A percentile compares a stretch with the other conserved stretches of the same genome.
Conservation (phyloP, 257 asterid species). For the Rauvolfia tetraphylla region DNA sequence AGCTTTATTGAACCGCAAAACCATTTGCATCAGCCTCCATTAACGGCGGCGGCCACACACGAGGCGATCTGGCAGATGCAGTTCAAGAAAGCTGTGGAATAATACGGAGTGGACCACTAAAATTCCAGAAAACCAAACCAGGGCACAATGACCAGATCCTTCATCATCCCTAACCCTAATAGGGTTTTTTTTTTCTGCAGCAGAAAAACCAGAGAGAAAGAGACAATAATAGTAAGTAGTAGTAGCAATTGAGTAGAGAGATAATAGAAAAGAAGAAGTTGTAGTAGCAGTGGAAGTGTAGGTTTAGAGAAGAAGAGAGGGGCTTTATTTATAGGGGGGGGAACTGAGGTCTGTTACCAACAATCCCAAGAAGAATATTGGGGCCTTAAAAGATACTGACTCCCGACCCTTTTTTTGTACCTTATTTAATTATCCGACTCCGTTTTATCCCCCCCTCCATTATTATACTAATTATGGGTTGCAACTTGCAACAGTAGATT, state of each 20-base stretch:
- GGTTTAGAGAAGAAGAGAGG: constrained; percentile 32
- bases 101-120: constrained; percentile 56
- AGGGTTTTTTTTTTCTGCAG: constrained; percentile 41
- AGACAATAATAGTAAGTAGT: not conserved
- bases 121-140: not conserved
- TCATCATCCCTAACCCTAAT: constrained; percentile 37
- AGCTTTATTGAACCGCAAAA: constrained; percentile 77
- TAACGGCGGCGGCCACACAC: not conserved
- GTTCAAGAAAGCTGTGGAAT: constrained; percentile 99
- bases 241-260: not conserved
- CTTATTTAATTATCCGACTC: constrained; percentile 28
- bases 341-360: constrained; percentile 46
- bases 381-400: constrained; percentile 38
- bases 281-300: constrained; percentile 22
- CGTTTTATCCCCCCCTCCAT: constrained; percentile 18
- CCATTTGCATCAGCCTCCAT: constrained; percentile 7
- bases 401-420: constrained; percentile 6
- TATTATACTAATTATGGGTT: not conserved
- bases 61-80: constrained; percentile 28
- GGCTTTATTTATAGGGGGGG: constrained; percentile 58
- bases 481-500: not conserved
- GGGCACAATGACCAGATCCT: no score
- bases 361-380: constrained; percentile 98
- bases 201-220: not conserved
- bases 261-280: not conserved